Conservation (phyloP, 164 flowering plant species). For the Paratinospora sagittata region DNA sequence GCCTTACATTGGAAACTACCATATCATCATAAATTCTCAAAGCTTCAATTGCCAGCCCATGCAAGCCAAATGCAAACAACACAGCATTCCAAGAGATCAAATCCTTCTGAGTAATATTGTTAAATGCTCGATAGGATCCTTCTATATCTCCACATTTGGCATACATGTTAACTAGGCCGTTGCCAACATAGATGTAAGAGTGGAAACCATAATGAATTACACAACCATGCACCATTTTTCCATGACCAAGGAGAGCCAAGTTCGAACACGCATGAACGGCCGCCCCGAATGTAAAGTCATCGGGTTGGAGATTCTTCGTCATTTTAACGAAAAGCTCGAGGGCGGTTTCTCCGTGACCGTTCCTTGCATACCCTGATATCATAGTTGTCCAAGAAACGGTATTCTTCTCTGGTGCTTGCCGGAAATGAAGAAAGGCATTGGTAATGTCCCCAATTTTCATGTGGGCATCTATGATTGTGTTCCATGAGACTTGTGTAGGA, state of each 20-base stretch:
- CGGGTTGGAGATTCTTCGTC: constrained; percentile 36
- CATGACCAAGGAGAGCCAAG: constrained; percentile 44
- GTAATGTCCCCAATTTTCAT: constrained; percentile 48
- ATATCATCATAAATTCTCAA: constrained; percentile 32
- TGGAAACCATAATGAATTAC: constrained; percentile 39
- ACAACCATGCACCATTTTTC: constrained; percentile 51
- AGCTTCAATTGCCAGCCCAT: constrained; percentile 45
- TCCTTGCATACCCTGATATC: constrained; percentile 57
- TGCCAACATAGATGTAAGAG: constrained; percentile 47
- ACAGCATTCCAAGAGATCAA: constrained; percentile 66
- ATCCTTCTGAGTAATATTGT: constrained; percentile 28
- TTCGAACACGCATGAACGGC: constrained; percentile 63
- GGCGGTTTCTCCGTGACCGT: constrained; percentile 45
- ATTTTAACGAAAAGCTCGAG: constrained; percentile 42
- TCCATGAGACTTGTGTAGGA: constrained; percentile 59
- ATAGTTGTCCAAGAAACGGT: constrained; percentile 66
- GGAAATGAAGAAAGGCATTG: constrained; percentile 40
- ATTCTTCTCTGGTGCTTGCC: constrained; percentile 43
- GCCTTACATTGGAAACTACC: constrained; percentile 30
- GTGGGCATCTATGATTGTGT: constrained; percentile 56
- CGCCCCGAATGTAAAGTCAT: constrained; percentile 56
- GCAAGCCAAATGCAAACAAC: constrained; percentile 55
- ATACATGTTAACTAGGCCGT: constrained; percentile 68
- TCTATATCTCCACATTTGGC: constrained; percentile 61
- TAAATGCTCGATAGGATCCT: constrained; percentile 36